These are phyloP conservation scores for Candida dubliniensis DNA, from an alignment of 1,139 yeast genomes.

Conservation along the genomic window DNA sequence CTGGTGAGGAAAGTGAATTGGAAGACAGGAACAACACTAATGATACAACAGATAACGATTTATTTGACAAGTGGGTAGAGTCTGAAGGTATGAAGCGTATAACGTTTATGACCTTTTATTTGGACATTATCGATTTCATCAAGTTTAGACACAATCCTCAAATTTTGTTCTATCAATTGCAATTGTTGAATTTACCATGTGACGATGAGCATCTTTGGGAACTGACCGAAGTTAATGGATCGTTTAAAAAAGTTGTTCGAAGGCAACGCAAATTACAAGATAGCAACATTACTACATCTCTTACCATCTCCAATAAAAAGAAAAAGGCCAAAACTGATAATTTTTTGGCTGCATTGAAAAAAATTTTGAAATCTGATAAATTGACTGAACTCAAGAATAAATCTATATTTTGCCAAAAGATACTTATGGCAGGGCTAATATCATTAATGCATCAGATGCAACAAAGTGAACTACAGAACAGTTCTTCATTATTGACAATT, in stretches of 20 bases:
- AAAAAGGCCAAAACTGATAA: conserved; percentile 20
- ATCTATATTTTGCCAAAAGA: conserved; percentile 56
- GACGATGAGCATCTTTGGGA: conserved; percentile 76
- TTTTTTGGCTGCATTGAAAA: conserved; percentile 37
- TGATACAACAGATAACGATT: conserved; percentile 27
- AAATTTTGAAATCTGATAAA: conserved; percentile 27
- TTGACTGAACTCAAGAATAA: conserved; percentile 15
- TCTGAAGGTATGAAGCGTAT: conserved; percentile 76
- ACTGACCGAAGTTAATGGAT: conserved; percentile 38
- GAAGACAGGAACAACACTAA: conserved; percentile 14
- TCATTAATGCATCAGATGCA: conserved; percentile 75
- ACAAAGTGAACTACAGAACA: conserved; percentile 62
- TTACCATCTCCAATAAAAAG: conserved; percentile 1
- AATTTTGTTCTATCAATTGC: conserved; percentile 70
- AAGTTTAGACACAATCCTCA: conserved; percentile 75
- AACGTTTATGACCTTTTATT: conserved; percentile 75
- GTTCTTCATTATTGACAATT: conserved; percentile 41
- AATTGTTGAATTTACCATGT: conserved; percentile 70
- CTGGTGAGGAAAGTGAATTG: conserved; percentile 26
- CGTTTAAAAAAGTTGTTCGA: conserved; percentile 41
- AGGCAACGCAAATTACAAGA: conserved; percentile 34
- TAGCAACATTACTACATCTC: not conserved
- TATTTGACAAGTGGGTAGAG: conserved; percentile 64
- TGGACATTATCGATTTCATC: conserved; percentile 78
- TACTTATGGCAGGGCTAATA: conserved; percentile 67